Evolutionary conservation across 129 eudicot genomes (phyloP).

Genomic region (Helianthus annuus): HanXRQr2.0-SUNRISE NC_035440.2:92274847-92275346

Average conservation of each 20-base stretch:
- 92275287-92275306: slow-evolving; percentile 1
- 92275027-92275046: slow-evolving; percentile 21
- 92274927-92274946: slow-evolving; percentile 18
- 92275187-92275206: neutral
- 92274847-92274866: too few species aligned
- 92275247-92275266: neutral
- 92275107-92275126: neutral
- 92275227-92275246: slow-evolving; percentile 21
- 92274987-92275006: slow-evolving; percentile 4
- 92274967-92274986: slow-evolving; percentile 8
- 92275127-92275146: neutral
- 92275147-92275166: neutral
- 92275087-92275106: slow-evolving; percentile 21
- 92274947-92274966: neutral
- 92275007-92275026: neutral
- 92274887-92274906: slow-evolving; percentile 7
- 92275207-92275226: slow-evolving; percentile 3
- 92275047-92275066: slow-evolving; percentile 17
- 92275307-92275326: slow-evolving; percentile 24
- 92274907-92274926: slow-evolving; percentile 3
- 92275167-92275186: neutral
- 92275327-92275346: neutral
- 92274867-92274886: neutral
- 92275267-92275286: neutral
- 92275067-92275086: slow-evolving; percentile 17